phyloP scores from a whole-genome alignment of 495 filamentous ascomycete genomes.

The Penicillium dipodomyicola region DNA sequence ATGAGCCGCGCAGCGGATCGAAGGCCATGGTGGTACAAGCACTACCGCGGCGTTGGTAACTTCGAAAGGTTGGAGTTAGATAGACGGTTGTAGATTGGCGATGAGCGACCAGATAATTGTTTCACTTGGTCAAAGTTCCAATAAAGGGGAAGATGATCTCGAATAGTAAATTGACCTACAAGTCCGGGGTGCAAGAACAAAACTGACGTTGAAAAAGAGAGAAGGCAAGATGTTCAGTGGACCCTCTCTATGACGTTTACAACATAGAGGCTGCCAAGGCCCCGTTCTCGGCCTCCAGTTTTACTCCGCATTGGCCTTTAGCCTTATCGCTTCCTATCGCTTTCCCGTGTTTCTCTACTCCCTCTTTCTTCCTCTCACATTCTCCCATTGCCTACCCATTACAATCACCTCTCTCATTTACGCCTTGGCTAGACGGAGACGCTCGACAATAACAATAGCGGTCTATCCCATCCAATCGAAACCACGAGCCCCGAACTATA shows the following conservation, averaged over 20 bases:
- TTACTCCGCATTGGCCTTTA: constrained; percentile 27
- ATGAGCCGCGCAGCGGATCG: constrained; percentile 66
- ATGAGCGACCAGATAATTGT: background rate
- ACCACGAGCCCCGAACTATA: background rate
- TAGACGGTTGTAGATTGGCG: constrained; percentile 1
- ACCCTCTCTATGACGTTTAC: constrained; percentile 32
- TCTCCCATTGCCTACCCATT: background rate
- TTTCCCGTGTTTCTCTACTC: constrained; percentile 2
- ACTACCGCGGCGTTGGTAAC: background rate
- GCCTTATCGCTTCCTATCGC: constrained; percentile 19
- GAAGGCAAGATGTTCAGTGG: constrained; percentile 16
- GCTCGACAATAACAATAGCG: background rate
- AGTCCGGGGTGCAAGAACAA: background rate
- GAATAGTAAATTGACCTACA: background rate
- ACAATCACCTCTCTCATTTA: background rate
- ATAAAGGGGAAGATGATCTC: background rate
- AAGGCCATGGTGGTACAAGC: constrained; percentile 27
- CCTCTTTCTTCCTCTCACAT: background rate
- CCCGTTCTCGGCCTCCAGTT: constrained; percentile 12
- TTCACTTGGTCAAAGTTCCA: background rate
- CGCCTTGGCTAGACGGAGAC: background rate
- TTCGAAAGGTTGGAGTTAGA: background rate
- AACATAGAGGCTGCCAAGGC: constrained; percentile 23
- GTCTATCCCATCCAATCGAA: background rate
- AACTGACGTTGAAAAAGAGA: constrained; percentile 3